phyloP scores from a whole-genome alignment of 2,329 filamentous ascomycete genomes.

The Pleomassaria siparia region DNA sequence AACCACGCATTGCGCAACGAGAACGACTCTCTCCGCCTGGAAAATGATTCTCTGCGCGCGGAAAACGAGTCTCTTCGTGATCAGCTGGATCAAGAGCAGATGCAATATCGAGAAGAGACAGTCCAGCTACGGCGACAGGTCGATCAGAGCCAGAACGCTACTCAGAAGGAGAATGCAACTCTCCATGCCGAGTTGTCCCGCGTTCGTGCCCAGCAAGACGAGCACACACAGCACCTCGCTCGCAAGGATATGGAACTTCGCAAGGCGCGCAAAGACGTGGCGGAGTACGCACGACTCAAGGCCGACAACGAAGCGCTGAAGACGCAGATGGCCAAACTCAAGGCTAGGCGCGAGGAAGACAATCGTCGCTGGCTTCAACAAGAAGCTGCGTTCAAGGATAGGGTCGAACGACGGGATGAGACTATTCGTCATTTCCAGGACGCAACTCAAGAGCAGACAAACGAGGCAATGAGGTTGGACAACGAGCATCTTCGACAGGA shows the following conservation, averaged over 20 bases:
- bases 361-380: constrained; percentile 33
- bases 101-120: constrained; percentile 38
- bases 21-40: constrained; percentile 40
- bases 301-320: constrained; percentile 70
- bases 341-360: constrained; percentile 66
- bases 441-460: constrained; percentile 39
- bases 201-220: constrained; percentile 37
- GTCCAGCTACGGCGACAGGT: constrained; percentile 36
- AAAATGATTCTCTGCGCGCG: constrained; percentile 36
- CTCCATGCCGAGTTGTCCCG: constrained; percentile 36
- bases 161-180: constrained; percentile 37
- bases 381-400: constrained; percentile 34
- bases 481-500: constrained; percentile 45
- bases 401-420: constrained; percentile 41
- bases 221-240: constrained; percentile 38
- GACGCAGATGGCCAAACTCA: constrained; percentile 73
- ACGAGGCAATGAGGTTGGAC: constrained; percentile 43
- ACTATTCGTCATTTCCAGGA: constrained; percentile 43
- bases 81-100: constrained; percentile 35
- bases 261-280: constrained; percentile 39
- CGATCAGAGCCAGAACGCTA: constrained; percentile 34
- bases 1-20: constrained; percentile 43
- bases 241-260: constrained; percentile 38
- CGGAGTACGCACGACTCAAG: constrained; percentile 58
- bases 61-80: constrained; percentile 39